Percentiles rank a stretch among this genome's conserved stretches.
Evolutionary conservation across 2,329 filamentous ascomycete species (phyloP).

Genomic region (Pseudogymnoascus sp.): DNA sequence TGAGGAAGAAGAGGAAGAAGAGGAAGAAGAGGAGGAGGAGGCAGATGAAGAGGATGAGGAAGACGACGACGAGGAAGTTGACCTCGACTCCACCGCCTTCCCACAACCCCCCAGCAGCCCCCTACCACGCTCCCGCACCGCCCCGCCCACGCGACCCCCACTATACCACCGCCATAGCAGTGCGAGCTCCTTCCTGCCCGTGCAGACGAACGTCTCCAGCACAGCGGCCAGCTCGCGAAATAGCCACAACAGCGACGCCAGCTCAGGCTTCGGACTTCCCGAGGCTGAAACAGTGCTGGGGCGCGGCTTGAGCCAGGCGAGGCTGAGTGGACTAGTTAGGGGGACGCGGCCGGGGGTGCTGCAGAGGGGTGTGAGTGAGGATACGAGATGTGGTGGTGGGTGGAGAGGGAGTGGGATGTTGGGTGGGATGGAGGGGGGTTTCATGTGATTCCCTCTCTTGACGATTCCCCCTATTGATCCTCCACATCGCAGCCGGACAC

Average conservation of each 20-base stretch:
- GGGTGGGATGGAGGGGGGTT: not conserved
- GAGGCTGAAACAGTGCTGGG: not conserved
- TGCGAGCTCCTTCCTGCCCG: not conserved
- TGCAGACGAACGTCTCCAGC: not conserved
- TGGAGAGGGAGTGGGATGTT: constrained; percentile 5
- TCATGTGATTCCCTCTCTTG: not conserved
- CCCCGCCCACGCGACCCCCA: not conserved
- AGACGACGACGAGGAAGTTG: constrained; percentile 36
- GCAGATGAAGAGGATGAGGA: constrained; percentile 45
- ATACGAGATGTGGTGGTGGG: not conserved
- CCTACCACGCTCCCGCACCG: not conserved
- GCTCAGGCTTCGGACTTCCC: not conserved
- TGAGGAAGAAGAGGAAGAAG: constrained; percentile 40
- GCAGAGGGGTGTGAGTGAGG: not conserved
- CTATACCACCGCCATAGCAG: constrained; percentile 1
- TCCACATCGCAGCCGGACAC: not conserved
- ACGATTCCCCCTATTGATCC: not conserved
- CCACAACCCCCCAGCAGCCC: not conserved
- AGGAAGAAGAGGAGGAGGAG: constrained; percentile 54
- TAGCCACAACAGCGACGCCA: not conserved
- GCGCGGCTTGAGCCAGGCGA: constrained; percentile 2
- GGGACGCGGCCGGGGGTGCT: not conserved
- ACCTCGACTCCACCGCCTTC: not conserved
- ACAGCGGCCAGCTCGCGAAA: not conserved
- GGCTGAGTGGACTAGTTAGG: not conserved